Evolutionary conservation across 805 yeast genomes (phyloP).

Genomic region (Candida hungchunana): DNA sequence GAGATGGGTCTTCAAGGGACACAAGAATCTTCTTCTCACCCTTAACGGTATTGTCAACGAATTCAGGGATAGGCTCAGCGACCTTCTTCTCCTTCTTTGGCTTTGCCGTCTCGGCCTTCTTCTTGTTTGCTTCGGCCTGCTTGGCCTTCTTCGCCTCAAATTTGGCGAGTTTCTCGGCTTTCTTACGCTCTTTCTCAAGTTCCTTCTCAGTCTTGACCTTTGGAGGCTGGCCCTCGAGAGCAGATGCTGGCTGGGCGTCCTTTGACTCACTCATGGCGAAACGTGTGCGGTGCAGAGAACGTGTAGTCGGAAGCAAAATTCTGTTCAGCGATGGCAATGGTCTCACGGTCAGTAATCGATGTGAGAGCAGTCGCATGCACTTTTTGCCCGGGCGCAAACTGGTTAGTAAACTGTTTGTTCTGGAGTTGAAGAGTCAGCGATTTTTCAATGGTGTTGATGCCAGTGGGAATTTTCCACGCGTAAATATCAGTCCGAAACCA

Average conservation of each 20-base stretch:
- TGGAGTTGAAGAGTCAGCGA: conserved; percentile 4
- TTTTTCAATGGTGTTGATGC: neutral
- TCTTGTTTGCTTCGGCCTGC: conserved; percentile 48
- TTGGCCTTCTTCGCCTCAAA: conserved; percentile 81
- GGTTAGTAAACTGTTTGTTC: too few relatives aligned
- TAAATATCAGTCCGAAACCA: neutral
- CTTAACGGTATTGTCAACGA: conserved; percentile 72
- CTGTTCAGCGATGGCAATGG: conserved; percentile 8
- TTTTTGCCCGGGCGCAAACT: too few relatives aligned
- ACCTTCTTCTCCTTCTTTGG: conserved; percentile 69
- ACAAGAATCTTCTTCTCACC: conserved; percentile 90
- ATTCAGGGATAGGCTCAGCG: conserved; percentile 77
- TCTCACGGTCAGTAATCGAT: conserved; percentile 6
- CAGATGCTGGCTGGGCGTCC: conserved; percentile 12
- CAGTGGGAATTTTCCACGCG: conserved; percentile 5
- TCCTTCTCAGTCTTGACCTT: conserved; percentile 71
- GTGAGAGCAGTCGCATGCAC: conserved; percentile 14
- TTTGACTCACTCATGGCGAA: conserved; percentile 12
- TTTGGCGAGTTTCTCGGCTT: conserved; percentile 84
- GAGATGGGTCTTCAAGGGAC: conserved; percentile 86
- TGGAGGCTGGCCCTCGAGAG: conserved; percentile 29
- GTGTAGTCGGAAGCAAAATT: conserved; percentile 2
- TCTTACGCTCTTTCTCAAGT: conserved; percentile 80
- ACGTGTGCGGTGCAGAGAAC: conserved; percentile 5
- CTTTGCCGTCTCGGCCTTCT: conserved; percentile 36